phyloP scores from a whole-genome alignment of 768 basidiomycete species.

The Gautieria morchelliformis region DNA sequence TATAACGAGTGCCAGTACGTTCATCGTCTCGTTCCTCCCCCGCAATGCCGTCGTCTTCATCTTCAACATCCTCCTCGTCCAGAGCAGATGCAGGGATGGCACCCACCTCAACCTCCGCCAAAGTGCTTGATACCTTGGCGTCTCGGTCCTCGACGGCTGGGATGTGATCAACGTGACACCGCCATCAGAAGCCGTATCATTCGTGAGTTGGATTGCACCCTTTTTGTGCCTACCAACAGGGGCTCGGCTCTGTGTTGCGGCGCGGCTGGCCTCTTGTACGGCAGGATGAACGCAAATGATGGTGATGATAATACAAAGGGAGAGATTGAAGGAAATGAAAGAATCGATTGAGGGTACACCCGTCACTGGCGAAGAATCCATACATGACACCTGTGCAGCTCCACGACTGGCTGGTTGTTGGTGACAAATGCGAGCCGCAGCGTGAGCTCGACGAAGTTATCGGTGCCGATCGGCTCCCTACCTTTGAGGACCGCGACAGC shows the following conservation, averaged over 20 bases:
- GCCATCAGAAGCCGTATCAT: conserved; percentile 38
- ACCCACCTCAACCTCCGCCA: conserved; percentile 94
- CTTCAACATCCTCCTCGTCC: conserved; percentile 61
- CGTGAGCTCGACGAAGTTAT: too few relatives aligned
- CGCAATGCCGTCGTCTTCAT: conserved; percentile 43
- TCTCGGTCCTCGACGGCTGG: conserved; percentile 77
- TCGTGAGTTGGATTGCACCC: conserved; percentile 55
- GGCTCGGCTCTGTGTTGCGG: conserved; percentile 91
- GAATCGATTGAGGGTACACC: conserved; percentile 89
- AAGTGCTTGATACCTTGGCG: conserved; percentile 88
- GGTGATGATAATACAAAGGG: conserved; percentile 70
- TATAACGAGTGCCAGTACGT: conserved; percentile 87
- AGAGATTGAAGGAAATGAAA: conserved; percentile 94
- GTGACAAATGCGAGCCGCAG: too few relatives aligned
- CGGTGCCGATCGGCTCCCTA: too few relatives aligned
- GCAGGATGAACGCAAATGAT: conserved; percentile 73
- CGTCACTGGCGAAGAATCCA: conserved; percentile 80
- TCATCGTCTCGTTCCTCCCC: conserved; percentile 87
- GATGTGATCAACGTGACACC: conserved; percentile 66
- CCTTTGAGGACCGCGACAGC: too few relatives aligned
- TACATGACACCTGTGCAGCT: conserved; percentile 85
- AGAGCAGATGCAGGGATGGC: conserved; percentile 91
- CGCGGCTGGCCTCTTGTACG: conserved; percentile 82
- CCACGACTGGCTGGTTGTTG: too few relatives aligned
- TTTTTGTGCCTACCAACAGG: conserved; percentile 67